Evolutionary conservation across 805 yeast genomes (phyloP).

Genomic region (Candida jianshihensis): DNA sequence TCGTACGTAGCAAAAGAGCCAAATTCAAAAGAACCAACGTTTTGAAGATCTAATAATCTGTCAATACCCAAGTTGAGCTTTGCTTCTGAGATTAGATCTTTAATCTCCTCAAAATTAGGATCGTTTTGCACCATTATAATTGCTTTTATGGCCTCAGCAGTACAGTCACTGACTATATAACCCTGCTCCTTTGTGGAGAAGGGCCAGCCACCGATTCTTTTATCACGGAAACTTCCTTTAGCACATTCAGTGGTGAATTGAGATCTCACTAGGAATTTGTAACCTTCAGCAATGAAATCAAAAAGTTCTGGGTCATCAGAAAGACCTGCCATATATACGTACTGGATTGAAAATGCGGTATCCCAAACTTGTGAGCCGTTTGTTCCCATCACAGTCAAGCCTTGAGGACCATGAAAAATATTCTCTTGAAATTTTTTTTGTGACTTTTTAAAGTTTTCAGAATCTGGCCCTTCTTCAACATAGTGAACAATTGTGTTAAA

Average conservation of each 20-base stretch:
- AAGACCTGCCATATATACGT: constrained; percentile 70
- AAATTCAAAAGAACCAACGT: constrained; percentile 66
- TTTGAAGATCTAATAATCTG: constrained; percentile 68
- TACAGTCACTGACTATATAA: constrained; percentile 92
- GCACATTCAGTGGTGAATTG: constrained; percentile 81
- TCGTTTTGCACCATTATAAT: constrained; percentile 82
- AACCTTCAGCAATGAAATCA: constrained; percentile 57
- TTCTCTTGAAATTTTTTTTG: constrained; percentile 64
- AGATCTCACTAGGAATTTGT: constrained; percentile 65
- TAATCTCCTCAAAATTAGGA: constrained; percentile 40
- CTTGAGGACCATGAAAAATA: constrained; percentile 80
- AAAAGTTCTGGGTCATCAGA: constrained; percentile 63
- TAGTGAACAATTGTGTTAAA: constrained; percentile 70
- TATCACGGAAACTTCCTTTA: constrained; percentile 75
- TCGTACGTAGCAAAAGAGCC: constrained; percentile 96
- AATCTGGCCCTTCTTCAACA: constrained; percentile 62
- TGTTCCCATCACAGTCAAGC: constrained; percentile 92
- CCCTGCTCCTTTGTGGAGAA: constrained; percentile 95
- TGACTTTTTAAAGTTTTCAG: constrained; percentile 50
- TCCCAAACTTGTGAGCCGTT: constrained; percentile 99
- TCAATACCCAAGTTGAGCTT: constrained; percentile 67
- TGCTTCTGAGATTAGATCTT: constrained; percentile 45
- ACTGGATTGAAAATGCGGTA: constrained; percentile 84
- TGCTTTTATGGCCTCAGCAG: constrained; percentile 93
- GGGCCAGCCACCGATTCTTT: constrained; percentile 89